Percentiles rank a stretch among this genome's conserved stretches.
Evolutionary conservation across 2,329 filamentous ascomycete genomes (phyloP).

Genomic region (Penicillium thymicola): DNA sequence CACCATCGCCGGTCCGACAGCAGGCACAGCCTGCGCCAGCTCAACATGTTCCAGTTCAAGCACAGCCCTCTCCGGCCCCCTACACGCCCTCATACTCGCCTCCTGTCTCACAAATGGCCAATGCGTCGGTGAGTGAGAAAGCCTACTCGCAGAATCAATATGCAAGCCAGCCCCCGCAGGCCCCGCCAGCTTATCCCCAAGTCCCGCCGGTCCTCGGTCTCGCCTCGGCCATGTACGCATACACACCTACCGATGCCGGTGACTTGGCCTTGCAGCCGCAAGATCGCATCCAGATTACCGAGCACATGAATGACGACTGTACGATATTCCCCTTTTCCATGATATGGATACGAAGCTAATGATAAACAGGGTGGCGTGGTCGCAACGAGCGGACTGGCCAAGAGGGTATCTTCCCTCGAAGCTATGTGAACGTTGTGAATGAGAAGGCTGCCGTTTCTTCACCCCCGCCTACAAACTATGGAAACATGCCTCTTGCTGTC

Average conservation of each 20-base stretch:
- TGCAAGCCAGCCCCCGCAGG: slow-evolving; percentile 40
- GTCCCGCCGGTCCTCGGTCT: slow-evolving; percentile 60
- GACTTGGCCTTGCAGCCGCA: slow-evolving; percentile 78
- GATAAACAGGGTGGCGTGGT: slow-evolving; percentile 66
- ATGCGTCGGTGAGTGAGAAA: slow-evolving; percentile 43
- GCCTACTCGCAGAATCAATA: slow-evolving; percentile 28
- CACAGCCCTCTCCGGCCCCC: slow-evolving; percentile 33
- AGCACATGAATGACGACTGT: slow-evolving; percentile 96
- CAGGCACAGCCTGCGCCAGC: slow-evolving; percentile 26
- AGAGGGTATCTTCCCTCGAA: slow-evolving; percentile 93
- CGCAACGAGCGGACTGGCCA: slow-evolving; percentile 75
- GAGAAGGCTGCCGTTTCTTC: slow-evolving; percentile 50
- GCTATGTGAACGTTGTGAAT: slow-evolving; percentile 73
- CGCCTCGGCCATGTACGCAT: slow-evolving; percentile 79
- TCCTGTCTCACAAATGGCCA: slow-evolving; percentile 40
- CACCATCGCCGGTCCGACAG: slow-evolving; percentile 24
- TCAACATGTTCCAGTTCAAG: slow-evolving; percentile 15
- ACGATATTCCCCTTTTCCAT: slow-evolving; percentile 20
- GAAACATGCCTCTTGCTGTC: slow-evolving; percentile 72
- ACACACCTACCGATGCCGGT: slow-evolving; percentile 73
- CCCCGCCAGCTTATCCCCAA: slow-evolving; percentile 54
- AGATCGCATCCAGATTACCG: slow-evolving; percentile 74
- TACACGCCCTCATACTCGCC: slow-evolving; percentile 41
- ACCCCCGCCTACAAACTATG: slow-evolving; percentile 44
- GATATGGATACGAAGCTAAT: slow-evolving; percentile 11